Evolutionary conservation across 2,329 filamentous ascomycete genomes (phyloP), one percentile per base, ranked within the genome.

Genomic region (Microdochium nivale): DNA sequence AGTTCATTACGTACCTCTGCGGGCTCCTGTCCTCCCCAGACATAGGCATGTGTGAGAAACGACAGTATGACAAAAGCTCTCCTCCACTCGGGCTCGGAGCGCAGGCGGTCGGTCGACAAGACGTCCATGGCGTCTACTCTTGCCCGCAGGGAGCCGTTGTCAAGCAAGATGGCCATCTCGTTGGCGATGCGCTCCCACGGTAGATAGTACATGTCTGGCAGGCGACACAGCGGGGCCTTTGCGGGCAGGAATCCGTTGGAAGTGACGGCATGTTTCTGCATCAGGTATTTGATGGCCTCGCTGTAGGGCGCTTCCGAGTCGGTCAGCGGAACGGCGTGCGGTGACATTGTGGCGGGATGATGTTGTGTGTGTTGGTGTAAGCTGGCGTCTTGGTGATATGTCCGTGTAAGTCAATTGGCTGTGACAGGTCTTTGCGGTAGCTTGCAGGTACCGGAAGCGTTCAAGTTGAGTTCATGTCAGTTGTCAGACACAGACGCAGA

Each of bases 21-120:
- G 2, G 90, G 87, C 51, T 74, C 77, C 44, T 88, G 80, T 23
- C 87, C 89, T 52, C 90, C 89, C 92, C 92, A 97, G 21, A 96
- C 83, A 67, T 96, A 95, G 10, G 82, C 85, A 67, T 97, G 90
- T 9, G 63, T 52, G 54, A 88, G 78, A 60, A 88, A 87, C 1
- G 77, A 80, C 47, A 89, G 71, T 11, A 87, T 71, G 23, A 80
- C 77, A 65, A 88, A 88, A 57, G 85, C 86, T 56, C 85, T 72
- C 53, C 81, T 74, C 84, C 84, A 87, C 68, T 88, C 81, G n/a
- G 75, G 69, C 56, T 83, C 77, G 3, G 74, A 74, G 40, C 72
- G 68, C 16, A 88, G 71, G 43, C 76, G 72, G 19, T 73, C 68
- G 1, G 81, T 83, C 8, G 76, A 79, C 7, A 88, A 72, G 13